Percentiles rank a stretch among this genome's conserved stretches.
These are phyloP conservation scores for Xylaria sp. DNA, from an alignment of 2,329 filamentous ascomycete genomes.

Conservation along the genomic window DNA sequence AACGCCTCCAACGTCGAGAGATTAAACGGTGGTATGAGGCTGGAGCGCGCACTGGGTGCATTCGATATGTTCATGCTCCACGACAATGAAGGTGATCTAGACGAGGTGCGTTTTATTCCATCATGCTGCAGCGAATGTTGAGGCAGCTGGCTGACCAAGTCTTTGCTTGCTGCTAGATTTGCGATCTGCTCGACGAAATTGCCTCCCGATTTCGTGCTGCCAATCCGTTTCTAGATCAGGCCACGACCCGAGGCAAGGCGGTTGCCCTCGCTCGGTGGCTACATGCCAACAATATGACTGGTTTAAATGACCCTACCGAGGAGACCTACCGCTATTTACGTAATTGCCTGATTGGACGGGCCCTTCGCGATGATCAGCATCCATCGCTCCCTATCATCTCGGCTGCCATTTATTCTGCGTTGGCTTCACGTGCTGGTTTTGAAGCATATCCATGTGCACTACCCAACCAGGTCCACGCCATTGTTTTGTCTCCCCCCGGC, in stretches of 20 bases:
- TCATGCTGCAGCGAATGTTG: neutral
- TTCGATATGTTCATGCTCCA: slow-evolving; percentile 90
- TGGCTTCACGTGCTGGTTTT: slow-evolving; percentile 76
- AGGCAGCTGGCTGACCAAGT: neutral
- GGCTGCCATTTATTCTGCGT: slow-evolving; percentile 80
- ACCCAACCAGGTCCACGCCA: slow-evolving; percentile 83
- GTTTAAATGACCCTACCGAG: slow-evolving; percentile 64
- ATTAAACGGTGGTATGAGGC: slow-evolving; percentile 55
- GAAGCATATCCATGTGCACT: slow-evolving; percentile 80
- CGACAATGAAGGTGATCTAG: slow-evolving; percentile 73
- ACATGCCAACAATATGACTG: slow-evolving; percentile 69
- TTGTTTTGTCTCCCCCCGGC: slow-evolving; percentile 68
- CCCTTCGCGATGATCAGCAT: slow-evolving; percentile 73
- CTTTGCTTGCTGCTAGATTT: slow-evolving; percentile 53
- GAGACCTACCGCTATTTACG: slow-evolving; percentile 77
- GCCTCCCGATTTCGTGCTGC: slow-evolving; percentile 60
- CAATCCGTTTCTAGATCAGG: slow-evolving; percentile 57
- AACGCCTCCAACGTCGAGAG: slow-evolving; percentile 37
- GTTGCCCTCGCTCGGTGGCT: slow-evolving; percentile 72
- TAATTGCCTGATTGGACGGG: slow-evolving; percentile 87
- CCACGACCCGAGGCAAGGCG: slow-evolving; percentile 71
- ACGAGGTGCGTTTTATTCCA: slow-evolving; percentile 58
- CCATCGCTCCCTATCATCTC: slow-evolving; percentile 87
- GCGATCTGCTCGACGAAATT: slow-evolving; percentile 67
- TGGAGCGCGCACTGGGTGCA: slow-evolving; percentile 78